Percentiles rank a stretch among this genome's conserved stretches.
These are phyloP conservation scores for Cercospora janseana DNA, from an alignment of 2,329 filamentous ascomycete genomes.

Conservation along the genomic window DNA sequence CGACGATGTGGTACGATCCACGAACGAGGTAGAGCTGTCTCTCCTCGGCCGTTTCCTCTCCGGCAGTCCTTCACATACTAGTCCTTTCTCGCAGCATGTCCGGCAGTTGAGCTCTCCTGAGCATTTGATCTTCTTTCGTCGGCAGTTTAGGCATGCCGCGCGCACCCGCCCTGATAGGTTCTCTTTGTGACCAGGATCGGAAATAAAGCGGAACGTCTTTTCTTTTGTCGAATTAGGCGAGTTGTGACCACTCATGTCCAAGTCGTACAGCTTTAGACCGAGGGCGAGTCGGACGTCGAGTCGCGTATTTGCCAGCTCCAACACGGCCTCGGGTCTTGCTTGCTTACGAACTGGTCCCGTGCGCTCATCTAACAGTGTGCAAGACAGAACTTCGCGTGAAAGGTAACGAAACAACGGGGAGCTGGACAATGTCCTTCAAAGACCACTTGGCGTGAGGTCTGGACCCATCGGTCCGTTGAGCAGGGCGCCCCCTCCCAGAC, in stretches of 20 bases:
- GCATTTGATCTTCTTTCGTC: slow-evolving; percentile 33
- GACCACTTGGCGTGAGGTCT: not conserved
- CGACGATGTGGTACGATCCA: slow-evolving; percentile 1
- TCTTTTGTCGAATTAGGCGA: slow-evolving; percentile 17
- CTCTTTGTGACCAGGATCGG: slow-evolving; percentile 32
- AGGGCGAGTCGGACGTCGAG: not conserved
- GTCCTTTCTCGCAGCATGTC: slow-evolving; percentile 28
- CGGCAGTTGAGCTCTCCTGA: slow-evolving; percentile 28
- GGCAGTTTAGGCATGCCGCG: slow-evolving; percentile 31
- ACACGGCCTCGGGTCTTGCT: not conserved
- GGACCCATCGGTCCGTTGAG: slow-evolving; percentile 1
- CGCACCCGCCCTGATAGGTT: slow-evolving; percentile 32
- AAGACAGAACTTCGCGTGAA: no score
- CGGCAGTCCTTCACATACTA: slow-evolving; percentile 30
- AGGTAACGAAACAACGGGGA: no score
- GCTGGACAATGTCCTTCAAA: not conserved
- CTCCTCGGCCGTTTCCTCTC: slow-evolving; percentile 25
- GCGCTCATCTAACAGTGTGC: no score
- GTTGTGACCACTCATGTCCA: slow-evolving; percentile 16
- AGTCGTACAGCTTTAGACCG: not conserved
- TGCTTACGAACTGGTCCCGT: not conserved
- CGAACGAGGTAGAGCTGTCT: slow-evolving; percentile 9
- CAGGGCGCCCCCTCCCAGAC: slow-evolving; percentile 5
- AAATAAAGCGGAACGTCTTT: slow-evolving; percentile 27
- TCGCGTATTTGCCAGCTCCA: not conserved